phyloP scores from a whole-genome alignment of 805 yeast genomes.

The Starmerella lactis-condensi region DNA sequence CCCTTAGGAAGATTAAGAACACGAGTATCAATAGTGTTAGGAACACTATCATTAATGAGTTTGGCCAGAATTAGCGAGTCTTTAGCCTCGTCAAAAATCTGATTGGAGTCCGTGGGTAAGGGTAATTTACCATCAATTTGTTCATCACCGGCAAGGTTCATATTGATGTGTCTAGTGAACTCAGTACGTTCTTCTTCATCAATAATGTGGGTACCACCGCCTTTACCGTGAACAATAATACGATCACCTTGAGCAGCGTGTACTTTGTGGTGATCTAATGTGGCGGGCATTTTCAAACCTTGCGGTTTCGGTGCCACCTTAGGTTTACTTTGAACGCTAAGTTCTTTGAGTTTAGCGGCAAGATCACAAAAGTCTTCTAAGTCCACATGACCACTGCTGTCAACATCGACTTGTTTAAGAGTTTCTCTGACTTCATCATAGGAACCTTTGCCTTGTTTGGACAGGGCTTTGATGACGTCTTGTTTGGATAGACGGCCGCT shows the following conservation, averaged over 20 bases:
- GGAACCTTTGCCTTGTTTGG: constrained; percentile 58
- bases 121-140: constrained; percentile 76
- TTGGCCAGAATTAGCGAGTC: constrained; percentile 88
- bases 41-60: constrained; percentile 91
- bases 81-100: constrained; percentile 86
- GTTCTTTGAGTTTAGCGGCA: constrained; percentile 58
- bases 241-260: constrained; percentile 23
- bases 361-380: constrained; percentile 81
- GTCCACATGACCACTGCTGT: constrained; percentile 93
- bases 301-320: constrained; percentile 16
- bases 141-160: constrained; percentile 73
- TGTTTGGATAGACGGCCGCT: constrained; percentile 89
- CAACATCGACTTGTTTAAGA: constrained; percentile 74
- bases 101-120: constrained; percentile 82
- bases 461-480: constrained; percentile 65
- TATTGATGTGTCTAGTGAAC: constrained; percentile 88
- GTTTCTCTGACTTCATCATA: constrained; percentile 92
- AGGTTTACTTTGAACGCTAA: constrained; percentile 8
- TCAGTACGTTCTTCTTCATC: constrained; percentile 93
- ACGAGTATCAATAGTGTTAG: constrained; percentile 95
- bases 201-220: constrained; percentile 89
- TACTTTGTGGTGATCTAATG: constrained; percentile 17
- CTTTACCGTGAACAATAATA: constrained; percentile 69
- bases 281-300: constrained; percentile 16
- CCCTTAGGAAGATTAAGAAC: constrained; percentile 80